Conservation (phyloP, 257 asterid genomes). For the Solanum virginianum region DNA sequence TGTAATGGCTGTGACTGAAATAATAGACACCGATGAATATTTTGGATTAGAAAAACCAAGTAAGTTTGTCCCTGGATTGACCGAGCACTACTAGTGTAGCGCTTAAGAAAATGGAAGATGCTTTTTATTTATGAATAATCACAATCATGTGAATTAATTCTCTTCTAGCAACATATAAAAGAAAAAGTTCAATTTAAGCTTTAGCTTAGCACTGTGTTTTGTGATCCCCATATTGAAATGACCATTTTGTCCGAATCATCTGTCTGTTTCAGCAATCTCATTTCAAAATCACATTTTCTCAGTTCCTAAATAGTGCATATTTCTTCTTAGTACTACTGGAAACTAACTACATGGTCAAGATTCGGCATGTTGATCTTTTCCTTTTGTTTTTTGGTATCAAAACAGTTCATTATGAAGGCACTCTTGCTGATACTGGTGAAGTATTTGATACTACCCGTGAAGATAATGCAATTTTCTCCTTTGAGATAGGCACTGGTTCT, state of each 20-base stretch:
- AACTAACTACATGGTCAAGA: not conserved
- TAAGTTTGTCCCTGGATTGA: not conserved
- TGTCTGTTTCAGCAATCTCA: not conserved
- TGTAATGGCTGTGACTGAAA: not conserved
- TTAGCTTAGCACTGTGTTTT: not conserved
- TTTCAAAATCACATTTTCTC: not conserved
- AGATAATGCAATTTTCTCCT: conserved; percentile 81
- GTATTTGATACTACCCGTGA: conserved; percentile 91
- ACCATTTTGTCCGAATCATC: not conserved
- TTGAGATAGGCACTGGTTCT: conserved; percentile 76
- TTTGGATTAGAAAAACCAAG: not conserved
- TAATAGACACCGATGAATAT: not conserved
- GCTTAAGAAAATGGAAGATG: not conserved
- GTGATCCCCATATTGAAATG: not conserved
- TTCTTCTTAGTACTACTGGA: not conserved
- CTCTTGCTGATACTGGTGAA: conserved; percentile 81
- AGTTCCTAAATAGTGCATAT: not conserved
- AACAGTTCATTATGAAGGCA: conserved; percentile 92
- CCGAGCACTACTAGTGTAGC: not conserved
- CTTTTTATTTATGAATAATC: not conserved
- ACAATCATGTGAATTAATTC: not conserved
- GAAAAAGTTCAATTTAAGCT: not conserved
- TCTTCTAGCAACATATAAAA: not conserved
- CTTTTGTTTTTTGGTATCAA: not conserved
- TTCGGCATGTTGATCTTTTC: not conserved